Evolutionary conservation across 208 protist genomes (phyloP), one percentile per base, ranked within the genome.

Genomic region (Leishmania gerbilli): DNA sequence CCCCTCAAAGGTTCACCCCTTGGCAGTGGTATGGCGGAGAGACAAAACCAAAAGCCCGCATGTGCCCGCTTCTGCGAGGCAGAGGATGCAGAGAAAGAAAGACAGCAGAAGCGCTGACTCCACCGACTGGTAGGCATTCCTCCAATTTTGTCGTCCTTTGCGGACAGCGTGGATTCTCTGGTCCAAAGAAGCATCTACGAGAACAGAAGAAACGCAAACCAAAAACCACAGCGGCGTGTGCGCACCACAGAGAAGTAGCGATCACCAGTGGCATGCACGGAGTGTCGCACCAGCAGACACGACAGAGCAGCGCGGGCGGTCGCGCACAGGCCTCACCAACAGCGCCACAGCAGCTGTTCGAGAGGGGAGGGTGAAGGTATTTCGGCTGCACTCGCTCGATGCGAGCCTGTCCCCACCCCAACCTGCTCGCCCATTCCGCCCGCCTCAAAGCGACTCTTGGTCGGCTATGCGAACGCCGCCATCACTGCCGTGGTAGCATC

Each of bases 401-500:
- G 15, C 9, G 6, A 53, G 13, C 27, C 9, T 31, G 42, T 27
- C 27, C 45, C 45, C 8, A 21, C 3, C 45, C 67, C 5, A 31
- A 2, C 42, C 24, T 34, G 2, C 42, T 17, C 11, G 42, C 51
- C 72, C 31, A 9, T 34, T 40, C 7, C 47, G 1, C 31, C 15
- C 9, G 17, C 19, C 13, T 37, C 17, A 62, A 47, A 37, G 47
- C 17, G 13, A 45, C 27, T 13, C 40, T 11, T 40, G 7, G 62
- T 7, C 51, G 42, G 24, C 51, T 76, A 76, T 51, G 72, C 51
- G 34, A 76, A 62, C 55, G 74, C 21, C 34, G 24, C 74, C 53
- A 49, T 77, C 49, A 37, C 56, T 19, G 40, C 31, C 3, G 74
- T 34, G 9, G 56, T 27, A 45, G 24, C 24, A 45, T 21, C 51